Evolutionary conservation across 495 filamentous ascomycete genomes (phyloP).

Genomic region (Physcia stellaris): DNA sequence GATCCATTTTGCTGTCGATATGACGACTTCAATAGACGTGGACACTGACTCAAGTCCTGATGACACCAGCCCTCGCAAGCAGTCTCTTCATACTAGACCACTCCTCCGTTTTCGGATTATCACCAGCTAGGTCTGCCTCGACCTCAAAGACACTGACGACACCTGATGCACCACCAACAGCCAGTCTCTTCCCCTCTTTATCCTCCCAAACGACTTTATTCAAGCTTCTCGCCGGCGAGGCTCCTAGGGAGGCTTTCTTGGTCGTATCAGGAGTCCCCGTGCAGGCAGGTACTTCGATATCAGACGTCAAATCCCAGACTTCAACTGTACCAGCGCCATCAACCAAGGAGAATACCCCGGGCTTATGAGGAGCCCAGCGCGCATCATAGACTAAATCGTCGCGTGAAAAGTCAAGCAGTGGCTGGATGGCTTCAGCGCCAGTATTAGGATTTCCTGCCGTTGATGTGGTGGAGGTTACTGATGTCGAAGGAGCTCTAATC

Average conservation of each 20-base stretch:
- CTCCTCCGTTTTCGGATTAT: slow-evolving; percentile 69
- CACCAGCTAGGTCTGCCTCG: slow-evolving; percentile 69
- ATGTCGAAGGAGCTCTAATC: slow-evolving; percentile 62
- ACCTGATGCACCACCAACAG: slow-evolving; percentile 81
- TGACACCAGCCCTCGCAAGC: slow-evolving; percentile 46
- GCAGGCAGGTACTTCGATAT: slow-evolving; percentile 80
- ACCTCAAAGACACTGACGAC: slow-evolving; percentile 89
- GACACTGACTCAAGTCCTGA: too few relatives aligned
- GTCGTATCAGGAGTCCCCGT: slow-evolving; percentile 48
- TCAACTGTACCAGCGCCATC: slow-evolving; percentile 90
- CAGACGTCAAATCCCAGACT: slow-evolving; percentile 86
- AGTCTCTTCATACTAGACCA: slow-evolving; percentile 85
- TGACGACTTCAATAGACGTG: too few relatives aligned
- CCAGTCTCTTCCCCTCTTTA: slow-evolving; percentile 70
- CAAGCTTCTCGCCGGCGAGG: slow-evolving; percentile 56
- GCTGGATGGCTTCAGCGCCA: slow-evolving; percentile 23
- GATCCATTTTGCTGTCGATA: too few relatives aligned
- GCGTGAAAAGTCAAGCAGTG: slow-evolving; percentile 75
- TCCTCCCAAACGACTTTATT: slow-evolving; percentile 92
- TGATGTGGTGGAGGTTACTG: slow-evolving; percentile 31
- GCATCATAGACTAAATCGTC: slow-evolving; percentile 97
- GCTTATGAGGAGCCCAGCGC: slow-evolving; percentile 80
- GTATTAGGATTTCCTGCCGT: slow-evolving; percentile 24
- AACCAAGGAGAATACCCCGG: slow-evolving; percentile 84
- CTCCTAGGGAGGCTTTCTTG: slow-evolving; percentile 15